Evolutionary conservation across 805 yeast species (phyloP), one percentile per base, ranked within the genome.

Genomic region (Myxozyma mucilagina): DNA sequence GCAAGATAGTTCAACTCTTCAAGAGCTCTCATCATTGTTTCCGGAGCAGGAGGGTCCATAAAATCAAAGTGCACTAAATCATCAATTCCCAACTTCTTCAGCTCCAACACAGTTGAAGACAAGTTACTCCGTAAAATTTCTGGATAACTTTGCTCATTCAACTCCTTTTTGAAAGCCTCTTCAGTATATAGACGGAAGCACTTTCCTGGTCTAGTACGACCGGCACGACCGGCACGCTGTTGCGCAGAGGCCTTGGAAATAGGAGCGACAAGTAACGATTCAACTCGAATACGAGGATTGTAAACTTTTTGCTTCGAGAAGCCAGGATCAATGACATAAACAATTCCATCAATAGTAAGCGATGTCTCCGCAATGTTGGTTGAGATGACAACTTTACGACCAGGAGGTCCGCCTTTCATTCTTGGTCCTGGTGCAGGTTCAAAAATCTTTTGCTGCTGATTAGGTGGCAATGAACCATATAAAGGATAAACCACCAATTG

Each of bases 31-130:
- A 94, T 94, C 99, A 93, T 94, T 6, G 99, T 94, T 75, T 93
- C 99, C 9, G 99, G 99, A 1, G 98, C 98, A 13, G 99, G 99
- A 7, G 99, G 98, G 72, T 93, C 99, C 96, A 93, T 93, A 73
- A 94, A 93, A 74, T 94, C 99, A 72, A 93, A 93, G 76, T 93
- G 98, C 43, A 94, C 99, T 71, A 93, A 83, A 76, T 93, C 98
- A 72, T 94, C 96, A 66, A 93, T 83, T 13, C 98, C 98, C 66
- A 94, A 82, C 75, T 94, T 94, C 74, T 94, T 94, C 75, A 93
- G 80, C 73, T 94, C 96, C 65, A 93, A 78, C 39, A 93, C 98
- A 0, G 97, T 94, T 29, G 91, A 87, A 5, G 97, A 87, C 71
- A 93, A 81, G 76, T 93, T 93, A 61, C 93, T 87, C 72, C 98